Conservation (phyloP, 495 filamentous ascomycete genomes). For the Cudoniella acicularis region DNA sequence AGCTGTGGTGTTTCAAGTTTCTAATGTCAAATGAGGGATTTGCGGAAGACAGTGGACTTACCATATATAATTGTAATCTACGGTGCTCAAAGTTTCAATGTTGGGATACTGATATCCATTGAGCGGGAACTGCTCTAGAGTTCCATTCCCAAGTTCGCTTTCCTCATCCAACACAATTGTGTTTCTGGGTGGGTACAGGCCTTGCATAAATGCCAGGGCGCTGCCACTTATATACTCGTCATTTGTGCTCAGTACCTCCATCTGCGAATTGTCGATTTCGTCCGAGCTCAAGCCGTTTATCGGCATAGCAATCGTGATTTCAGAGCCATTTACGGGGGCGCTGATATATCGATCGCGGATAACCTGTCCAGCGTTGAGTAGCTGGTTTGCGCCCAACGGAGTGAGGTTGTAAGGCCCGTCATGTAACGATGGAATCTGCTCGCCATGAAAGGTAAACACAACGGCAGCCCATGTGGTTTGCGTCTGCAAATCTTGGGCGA, state of each 20-base stretch:
- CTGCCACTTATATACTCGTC: constrained; percentile 50
- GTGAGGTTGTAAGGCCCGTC: constrained; percentile 42
- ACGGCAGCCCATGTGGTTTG: constrained; percentile 53
- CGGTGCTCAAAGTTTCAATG: constrained; percentile 42
- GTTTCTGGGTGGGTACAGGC: constrained; percentile 60
- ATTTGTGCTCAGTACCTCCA: constrained; percentile 42
- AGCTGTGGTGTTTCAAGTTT: too few relatives aligned
- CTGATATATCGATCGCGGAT: constrained; percentile 51
- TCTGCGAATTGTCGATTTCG: constrained; percentile 41
- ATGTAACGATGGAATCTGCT: constrained; percentile 48
- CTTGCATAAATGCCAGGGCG: constrained; percentile 67
- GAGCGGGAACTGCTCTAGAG: constrained; percentile 43
- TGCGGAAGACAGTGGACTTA: constrained; percentile 9
- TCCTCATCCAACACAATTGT: constrained; percentile 30
- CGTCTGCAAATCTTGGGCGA: neutral
- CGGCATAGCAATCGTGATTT: constrained; percentile 9
- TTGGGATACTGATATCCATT: constrained; percentile 62
- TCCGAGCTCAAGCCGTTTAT: constrained; percentile 34
- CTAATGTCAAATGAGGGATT: too few relatives aligned
- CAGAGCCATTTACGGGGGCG: constrained; percentile 22
- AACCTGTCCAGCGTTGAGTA: constrained; percentile 45
- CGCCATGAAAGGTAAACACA: constrained; percentile 58
- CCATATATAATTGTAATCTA: constrained; percentile 52
- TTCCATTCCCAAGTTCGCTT: constrained; percentile 47
- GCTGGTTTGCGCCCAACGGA: constrained; percentile 55